Evolutionary conservation across 164 flowering plant genomes (phyloP), one percentile per base, ranked within the genome.

Genomic region (Piper longum): DNA sequence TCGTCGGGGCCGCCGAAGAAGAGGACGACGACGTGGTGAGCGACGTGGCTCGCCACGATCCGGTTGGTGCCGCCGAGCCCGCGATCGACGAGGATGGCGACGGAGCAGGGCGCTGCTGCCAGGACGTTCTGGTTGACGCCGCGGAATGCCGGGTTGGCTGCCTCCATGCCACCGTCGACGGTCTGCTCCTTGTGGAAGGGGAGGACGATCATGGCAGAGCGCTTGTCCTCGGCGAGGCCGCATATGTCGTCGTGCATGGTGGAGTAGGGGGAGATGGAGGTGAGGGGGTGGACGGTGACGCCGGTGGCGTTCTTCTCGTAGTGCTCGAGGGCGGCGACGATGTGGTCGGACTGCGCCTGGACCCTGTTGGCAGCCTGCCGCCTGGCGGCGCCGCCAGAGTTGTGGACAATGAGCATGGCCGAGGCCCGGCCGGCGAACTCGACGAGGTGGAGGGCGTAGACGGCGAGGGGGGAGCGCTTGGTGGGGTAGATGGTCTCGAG

Each of bases 181-280:
- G 78, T 63, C 9, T 68, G 78, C 55, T 71, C 67, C 54, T 75
- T 71, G 70, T 75, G 78, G 62, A 75, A 75, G 4, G 78, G 78
- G 17, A 75, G 52, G 54, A 75, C 60, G 57, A 75, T 69, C 12
- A 75, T 44, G 12, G 75, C 64, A 1, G 62, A 63, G 2, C 72
- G 70, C 65, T 75, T 75, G 56, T 75, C 75, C 41, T 75, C 72
- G 2, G 78, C 78, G 4, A 75, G 65, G 65, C 55, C 57, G 57
- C 78, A 71, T 18, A 75, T 75, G 61, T 75, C 78, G 41, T 75
- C 78, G 48, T 73, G 75, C 75, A 73, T 73, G 41, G 67, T 65
- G 16, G 70, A 66, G 67, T 69, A 73, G 39, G 72, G 70, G 41
- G 75, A 73, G 43, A 73, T 63, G 56, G 72, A 69, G 7, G 78